These are phyloP conservation scores for Zea mays DNA, from an alignment of 176 grass and related monocot genomes.

Conservation along the genomic window Zm-B73-REFERENCE-NAM-5.0 NC_050099.1:21808501-21809000, in stretches of 20 bases:
- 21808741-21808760: not conserved
- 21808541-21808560: not conserved
- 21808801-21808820: constrained; percentile 91
- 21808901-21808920: not conserved
- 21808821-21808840: constrained; percentile 87
- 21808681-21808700: not conserved
- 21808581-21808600: not conserved
- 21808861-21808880: constrained; percentile 45
- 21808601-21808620: constrained; percentile 1
- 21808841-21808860: constrained; percentile 85
- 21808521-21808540: not conserved
- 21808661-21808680: not conserved
- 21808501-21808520: not conserved
- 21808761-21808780: not conserved
- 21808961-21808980: not conserved
- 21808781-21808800: constrained; percentile 63
- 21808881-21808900: constrained; percentile 12
- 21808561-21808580: not conserved
- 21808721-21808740: constrained; percentile 6
- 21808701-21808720: constrained; percentile 8
- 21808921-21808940: not conserved
- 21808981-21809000: not conserved
- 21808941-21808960: not conserved
- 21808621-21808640: not conserved
- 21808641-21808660: not conserved